Evolutionary conservation across 192 early-diverging fungal genomes (phyloP).

Genomic region (Piromyces sp.): DNA sequence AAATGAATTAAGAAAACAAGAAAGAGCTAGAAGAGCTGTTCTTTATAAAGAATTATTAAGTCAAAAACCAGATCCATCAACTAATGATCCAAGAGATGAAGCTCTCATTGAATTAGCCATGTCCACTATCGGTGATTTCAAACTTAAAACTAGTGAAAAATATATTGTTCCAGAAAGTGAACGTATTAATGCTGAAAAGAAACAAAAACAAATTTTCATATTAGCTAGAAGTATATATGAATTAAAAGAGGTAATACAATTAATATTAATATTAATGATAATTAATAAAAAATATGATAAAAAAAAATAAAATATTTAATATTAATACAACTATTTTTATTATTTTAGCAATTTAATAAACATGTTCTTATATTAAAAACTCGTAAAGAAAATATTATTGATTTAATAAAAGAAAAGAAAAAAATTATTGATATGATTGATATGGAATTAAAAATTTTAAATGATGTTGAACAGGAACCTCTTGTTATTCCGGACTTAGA

Average conservation of each 20-base stretch:
- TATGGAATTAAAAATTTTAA: slow-evolving; percentile 12
- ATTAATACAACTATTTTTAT: too few relatives aligned
- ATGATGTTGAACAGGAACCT: slow-evolving; percentile 4
- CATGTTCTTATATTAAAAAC: slow-evolving; percentile 16
- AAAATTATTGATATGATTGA: slow-evolving; percentile 14
- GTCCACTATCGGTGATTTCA: slow-evolving; percentile 44
- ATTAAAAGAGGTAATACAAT: slow-evolving; percentile 39
- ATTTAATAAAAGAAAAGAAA: slow-evolving; percentile 6
- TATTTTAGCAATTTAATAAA: slow-evolving; percentile 22
- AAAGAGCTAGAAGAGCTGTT: slow-evolving; percentile 19
- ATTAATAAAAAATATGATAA: too few relatives aligned
- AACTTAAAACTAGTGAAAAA: slow-evolving; percentile 42
- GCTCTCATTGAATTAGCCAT: slow-evolving; percentile 36
- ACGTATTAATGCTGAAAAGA: slow-evolving; percentile 45
- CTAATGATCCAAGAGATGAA: slow-evolving; percentile 39
- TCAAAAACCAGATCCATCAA: slow-evolving; percentile 34
- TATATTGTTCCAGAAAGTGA: slow-evolving; percentile 52
- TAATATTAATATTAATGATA: too few relatives aligned
- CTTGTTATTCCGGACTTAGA: slow-evolving; percentile 19
- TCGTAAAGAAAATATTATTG: slow-evolving; percentile 7
- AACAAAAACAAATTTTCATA: slow-evolving; percentile 30
- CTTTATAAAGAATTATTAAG: slow-evolving; percentile 39
- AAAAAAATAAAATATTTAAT: too few relatives aligned
- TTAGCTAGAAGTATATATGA: slow-evolving; percentile 30
- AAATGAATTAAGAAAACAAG: slow-evolving; percentile 35